Base-by-base conservation (phyloP, 2,329 filamentous ascomycete species). In the Aulographum hederae region DNA sequence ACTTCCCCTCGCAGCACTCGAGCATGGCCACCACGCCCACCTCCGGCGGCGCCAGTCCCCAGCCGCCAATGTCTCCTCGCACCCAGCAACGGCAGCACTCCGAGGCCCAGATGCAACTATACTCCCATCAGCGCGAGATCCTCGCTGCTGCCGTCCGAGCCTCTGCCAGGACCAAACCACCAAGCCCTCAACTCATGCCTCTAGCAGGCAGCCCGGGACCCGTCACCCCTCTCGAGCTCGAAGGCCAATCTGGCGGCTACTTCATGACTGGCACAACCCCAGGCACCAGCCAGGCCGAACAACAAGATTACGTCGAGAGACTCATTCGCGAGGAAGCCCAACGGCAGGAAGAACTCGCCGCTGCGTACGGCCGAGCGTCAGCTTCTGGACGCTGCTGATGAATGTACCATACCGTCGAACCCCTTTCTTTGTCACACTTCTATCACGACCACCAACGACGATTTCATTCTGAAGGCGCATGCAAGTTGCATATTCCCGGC, bases 141-240 rank as follows among this genome's bases (percentile, higher is more conserved):
- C 39, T 53, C n/a, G 44, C 46, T 39, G 37, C 35, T 18, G 27
- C 31, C 23, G 28, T 30, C 15, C 28, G 27, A 16, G 43, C 42
- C 20, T 43, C 48, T 26, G 37, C 39, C 21, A 44, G 45, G 25
- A 41, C 43, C 18, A 17, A 8, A 21, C 29, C 29, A 21, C 6
- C 29, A 10, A 21, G 29, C 18, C 63, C 63, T 19, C 53, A 58
- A 25, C 50, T 67, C 26, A 51, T 51, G 16, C 63, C 63, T 16
- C 43, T 63, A 15, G 29, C 26, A 25, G 60, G 57, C 12, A 65
- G 61, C 33, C 63, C 63, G 2, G 61, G 61, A 25, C 60, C 60
- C 5, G 60, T 66, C 25, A 67, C 63, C 16, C 63, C 62, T n/a
- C 43, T 67, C 29, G 58, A 60, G 39, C 53, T 67, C 19, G 62